phyloP scores from a whole-genome alignment of 2,329 filamentous ascomycete species.

The Alternaria ventricosa region DNA sequence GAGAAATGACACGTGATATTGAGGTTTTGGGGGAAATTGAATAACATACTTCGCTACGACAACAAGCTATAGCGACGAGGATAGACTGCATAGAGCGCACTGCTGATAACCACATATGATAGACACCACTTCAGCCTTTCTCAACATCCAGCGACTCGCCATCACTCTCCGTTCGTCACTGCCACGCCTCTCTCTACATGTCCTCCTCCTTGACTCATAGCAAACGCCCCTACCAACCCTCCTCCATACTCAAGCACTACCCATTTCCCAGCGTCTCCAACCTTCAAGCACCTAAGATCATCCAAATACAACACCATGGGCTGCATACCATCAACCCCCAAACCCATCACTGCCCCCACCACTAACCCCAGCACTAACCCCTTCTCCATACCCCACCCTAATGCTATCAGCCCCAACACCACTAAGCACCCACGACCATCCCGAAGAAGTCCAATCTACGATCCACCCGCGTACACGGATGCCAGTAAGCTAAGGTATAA shows the following conservation, averaged over 20 bases:
- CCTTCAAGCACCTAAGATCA: too few species aligned
- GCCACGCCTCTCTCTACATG: not conserved
- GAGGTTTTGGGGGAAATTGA: too few species aligned
- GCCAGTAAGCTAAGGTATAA: not conserved
- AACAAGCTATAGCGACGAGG: too few species aligned
- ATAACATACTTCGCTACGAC: too few species aligned
- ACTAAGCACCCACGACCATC: not conserved
- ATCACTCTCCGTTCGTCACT: not conserved
- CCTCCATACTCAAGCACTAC: too few species aligned
- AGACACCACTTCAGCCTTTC: too few species aligned
- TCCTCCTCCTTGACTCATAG: not conserved
- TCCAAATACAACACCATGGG: not conserved
- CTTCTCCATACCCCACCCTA: too few species aligned
- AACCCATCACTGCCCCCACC: fast-evolving
- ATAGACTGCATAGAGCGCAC: too few species aligned
- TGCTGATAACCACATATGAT: too few species aligned
- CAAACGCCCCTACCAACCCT: not conserved
- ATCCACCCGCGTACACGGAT: not conserved
- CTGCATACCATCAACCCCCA: not conserved
- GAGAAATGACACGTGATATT: not conserved
- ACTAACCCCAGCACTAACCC: not conserved
- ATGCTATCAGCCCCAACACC: too few species aligned
- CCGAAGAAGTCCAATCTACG: not conserved
- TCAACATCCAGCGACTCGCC: not conserved
- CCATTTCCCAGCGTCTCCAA: fast-evolving